Conservation (phyloP, 176 grass and related monocot genomes). For the Ampelocalamus luodianensis region DNA sequence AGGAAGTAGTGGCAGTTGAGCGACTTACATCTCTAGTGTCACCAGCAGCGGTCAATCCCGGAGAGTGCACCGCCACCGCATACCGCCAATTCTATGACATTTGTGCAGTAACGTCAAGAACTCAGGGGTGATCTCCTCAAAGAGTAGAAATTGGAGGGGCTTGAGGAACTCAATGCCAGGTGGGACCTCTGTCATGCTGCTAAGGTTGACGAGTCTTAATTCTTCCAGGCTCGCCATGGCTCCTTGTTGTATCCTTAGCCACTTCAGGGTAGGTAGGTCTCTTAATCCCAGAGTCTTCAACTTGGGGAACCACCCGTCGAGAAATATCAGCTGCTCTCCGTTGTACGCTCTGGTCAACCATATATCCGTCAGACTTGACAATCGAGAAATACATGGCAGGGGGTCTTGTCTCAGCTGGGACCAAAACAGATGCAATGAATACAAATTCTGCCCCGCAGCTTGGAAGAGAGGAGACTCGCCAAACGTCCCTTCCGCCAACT, state of each 20-base stretch:
- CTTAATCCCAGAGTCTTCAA: not conserved
- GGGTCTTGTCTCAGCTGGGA: not conserved
- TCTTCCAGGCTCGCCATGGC: slow-evolving; percentile 7
- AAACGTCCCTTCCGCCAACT: not conserved
- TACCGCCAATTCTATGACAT: not conserved
- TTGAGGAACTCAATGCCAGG: slow-evolving; percentile 21
- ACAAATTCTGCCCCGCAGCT: not conserved
- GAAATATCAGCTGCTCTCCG: slow-evolving; percentile 6
- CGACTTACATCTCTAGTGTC: not conserved
- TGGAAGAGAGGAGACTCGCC: not conserved
- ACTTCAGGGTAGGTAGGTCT: not conserved
- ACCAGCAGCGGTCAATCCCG: not conserved
- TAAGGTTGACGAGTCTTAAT: not conserved
- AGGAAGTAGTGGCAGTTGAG: too few relatives aligned
- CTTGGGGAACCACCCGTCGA: slow-evolving; percentile 27
- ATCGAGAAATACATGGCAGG: not conserved
- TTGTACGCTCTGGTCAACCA: not conserved
- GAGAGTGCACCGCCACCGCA: not conserved
- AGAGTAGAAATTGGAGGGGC: not conserved
- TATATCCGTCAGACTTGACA: not conserved
- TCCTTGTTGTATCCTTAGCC: slow-evolving; percentile 29
- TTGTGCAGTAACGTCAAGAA: not conserved
- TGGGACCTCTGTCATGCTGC: not conserved
- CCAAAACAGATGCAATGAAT: not conserved
- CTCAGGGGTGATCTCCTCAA: not conserved